phyloP scores from a whole-genome alignment of 2,329 filamentous ascomycete species.

The Fusarium proliferatum region DNA sequence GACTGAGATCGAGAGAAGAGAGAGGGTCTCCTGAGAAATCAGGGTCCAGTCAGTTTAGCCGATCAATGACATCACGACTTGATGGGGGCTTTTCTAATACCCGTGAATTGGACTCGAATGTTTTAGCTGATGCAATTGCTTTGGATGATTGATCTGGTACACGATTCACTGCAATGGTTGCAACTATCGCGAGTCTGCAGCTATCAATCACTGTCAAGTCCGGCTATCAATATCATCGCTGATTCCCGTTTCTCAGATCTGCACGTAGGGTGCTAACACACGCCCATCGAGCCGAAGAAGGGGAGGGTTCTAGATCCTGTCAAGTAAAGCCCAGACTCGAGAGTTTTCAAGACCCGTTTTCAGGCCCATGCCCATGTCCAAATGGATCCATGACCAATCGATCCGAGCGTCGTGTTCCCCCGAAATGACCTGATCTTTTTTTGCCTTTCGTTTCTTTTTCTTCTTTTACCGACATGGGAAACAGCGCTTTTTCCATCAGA shows the following conservation, averaged over 20 bases:
- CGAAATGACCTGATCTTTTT: constrained; percentile 25
- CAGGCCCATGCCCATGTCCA: not conserved
- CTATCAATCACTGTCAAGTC: not conserved
- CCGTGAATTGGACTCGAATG: not conserved
- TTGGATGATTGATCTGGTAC: not conserved
- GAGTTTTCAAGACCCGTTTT: not conserved
- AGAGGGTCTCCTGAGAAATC: constrained; percentile 12
- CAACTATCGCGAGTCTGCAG: not conserved
- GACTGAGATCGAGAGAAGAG: constrained; percentile 13
- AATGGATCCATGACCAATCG: not conserved
- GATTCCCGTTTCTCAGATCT: constrained; percentile 30
- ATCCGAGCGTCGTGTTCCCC: not conserved
- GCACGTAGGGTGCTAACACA: constrained; percentile 29
- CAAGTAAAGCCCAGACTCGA: constrained; percentile 7
- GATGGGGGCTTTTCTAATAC: not conserved
- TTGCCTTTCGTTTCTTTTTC: constrained; percentile 12
- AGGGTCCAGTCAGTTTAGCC: constrained; percentile 22
- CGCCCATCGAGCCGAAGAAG: constrained; percentile 27
- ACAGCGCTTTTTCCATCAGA: constrained; percentile 3
- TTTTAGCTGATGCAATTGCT: not conserved
- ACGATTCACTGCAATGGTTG: not conserved
- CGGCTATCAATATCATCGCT: not conserved
- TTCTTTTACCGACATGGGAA: constrained; percentile 10
- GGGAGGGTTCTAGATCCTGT: constrained; percentile 23
- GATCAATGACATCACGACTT: constrained; percentile 34